Percentiles rank a stretch among this genome's conserved stretches.
Evolutionary conservation across 805 yeast species (phyloP).

Genomic region (Diddensiella santjacobensis): DNA sequence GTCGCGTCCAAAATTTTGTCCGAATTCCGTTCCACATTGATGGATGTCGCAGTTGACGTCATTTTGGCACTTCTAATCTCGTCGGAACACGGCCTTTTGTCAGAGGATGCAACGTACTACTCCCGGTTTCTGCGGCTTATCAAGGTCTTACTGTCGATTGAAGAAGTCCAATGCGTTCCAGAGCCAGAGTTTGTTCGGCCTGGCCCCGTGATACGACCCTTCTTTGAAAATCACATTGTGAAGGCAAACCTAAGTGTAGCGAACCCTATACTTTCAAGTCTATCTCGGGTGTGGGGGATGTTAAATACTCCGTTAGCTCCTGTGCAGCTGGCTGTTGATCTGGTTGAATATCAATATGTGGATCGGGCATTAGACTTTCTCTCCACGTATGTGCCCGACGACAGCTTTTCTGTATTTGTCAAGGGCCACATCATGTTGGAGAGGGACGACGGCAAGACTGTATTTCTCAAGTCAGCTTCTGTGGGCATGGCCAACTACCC

Average conservation of each 20-base stretch:
- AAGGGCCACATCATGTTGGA: conserved; percentile 29
- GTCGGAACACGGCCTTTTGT: neutral
- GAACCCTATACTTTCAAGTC: neutral
- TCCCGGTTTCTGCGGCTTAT: conserved; percentile 5
- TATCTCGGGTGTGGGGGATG: neutral
- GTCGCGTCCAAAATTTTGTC: conserved; percentile 4
- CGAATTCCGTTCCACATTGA: conserved; percentile 2
- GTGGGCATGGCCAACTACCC: conserved; percentile 27
- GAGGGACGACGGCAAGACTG: conserved; percentile 32
- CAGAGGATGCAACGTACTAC: conserved; percentile 10
- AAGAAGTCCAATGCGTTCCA: neutral
- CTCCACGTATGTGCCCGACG: conserved; percentile 11
- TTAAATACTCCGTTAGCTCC: neutral
- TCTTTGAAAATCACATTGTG: neutral
- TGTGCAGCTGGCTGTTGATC: neutral
- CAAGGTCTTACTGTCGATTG: conserved; percentile 1
- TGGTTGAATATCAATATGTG: neutral
- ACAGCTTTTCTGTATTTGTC: conserved; percentile 20
- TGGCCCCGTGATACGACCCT: neutral
- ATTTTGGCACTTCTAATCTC: conserved; percentile 12
- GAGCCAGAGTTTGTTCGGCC: neutral
- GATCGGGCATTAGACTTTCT: conserved; percentile 10
- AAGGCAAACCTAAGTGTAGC: neutral
- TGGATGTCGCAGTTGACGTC: conserved; percentile 7
- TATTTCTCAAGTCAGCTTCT: conserved; percentile 31